phyloP scores from a whole-genome alignment of 2,329 filamentous ascomycete species.

The Colletotrichum sp. region DNA sequence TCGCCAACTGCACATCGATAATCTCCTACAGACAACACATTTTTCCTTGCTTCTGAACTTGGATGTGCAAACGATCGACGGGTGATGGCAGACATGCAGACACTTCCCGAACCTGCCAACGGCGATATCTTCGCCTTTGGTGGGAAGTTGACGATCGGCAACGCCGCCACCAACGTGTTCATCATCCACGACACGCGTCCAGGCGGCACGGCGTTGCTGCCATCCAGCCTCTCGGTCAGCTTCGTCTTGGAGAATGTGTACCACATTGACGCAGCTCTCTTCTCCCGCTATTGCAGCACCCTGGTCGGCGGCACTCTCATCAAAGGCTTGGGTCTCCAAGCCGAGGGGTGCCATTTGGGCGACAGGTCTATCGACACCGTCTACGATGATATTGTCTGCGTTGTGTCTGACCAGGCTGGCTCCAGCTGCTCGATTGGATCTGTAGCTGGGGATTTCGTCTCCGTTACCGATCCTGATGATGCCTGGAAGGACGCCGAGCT shows the following conservation, averaged over 20 bases:
- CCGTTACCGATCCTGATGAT: neutral
- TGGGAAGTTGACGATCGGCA: neutral
- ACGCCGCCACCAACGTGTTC: conserved; percentile 2
- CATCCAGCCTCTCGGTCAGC: neutral
- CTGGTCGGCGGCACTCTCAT: neutral
- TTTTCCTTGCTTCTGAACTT: neutral
- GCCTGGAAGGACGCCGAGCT: neutral
- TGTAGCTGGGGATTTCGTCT: neutral
- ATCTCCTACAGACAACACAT: neutral
- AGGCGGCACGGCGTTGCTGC: too few relatives aligned
- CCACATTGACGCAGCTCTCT: neutral
- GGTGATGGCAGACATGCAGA: neutral
- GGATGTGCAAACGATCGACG: neutral
- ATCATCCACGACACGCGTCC: neutral
- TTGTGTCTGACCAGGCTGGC: neutral
- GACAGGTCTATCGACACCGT: neutral
- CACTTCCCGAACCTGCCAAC: neutral
- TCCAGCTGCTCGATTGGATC: neutral
- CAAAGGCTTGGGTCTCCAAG: neutral
- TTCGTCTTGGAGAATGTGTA: conserved; percentile 12
- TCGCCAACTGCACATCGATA: neutral
- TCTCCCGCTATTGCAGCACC: neutral
- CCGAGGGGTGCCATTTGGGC: neutral
- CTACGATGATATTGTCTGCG: conserved; percentile 5
- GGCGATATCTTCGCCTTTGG: neutral